These are phyloP conservation scores for Arabidopsis suecica DNA, from an alignment of 345 rosid species.

Conservation along the genomic window DNA sequence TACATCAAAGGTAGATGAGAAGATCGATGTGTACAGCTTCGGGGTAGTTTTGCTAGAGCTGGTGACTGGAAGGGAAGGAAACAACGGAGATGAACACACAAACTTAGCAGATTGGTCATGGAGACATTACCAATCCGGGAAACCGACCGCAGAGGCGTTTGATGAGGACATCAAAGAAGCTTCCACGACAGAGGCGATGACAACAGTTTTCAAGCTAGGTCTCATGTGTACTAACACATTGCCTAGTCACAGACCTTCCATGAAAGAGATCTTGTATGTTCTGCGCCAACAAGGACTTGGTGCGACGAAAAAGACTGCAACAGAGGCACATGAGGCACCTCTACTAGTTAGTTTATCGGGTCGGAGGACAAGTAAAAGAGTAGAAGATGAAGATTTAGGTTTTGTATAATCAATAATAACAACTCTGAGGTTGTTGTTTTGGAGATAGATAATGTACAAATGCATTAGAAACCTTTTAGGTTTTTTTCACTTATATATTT, in stretches of 20 bases:
- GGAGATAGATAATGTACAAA: background rate
- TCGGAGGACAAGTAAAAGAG: constrained; percentile 38
- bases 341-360: constrained; percentile 37
- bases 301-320: constrained; percentile 11
- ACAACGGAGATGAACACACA: constrained; percentile 62
- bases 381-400: constrained; percentile 42
- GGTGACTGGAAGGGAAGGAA: constrained; percentile 79
- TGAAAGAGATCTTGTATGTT: constrained; percentile 77
- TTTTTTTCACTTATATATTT: too few relatives aligned
- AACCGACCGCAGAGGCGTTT: constrained; percentile 52
- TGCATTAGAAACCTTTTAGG: background rate
- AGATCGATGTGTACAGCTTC: constrained; percentile 86
- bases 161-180: constrained; percentile 64
- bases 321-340: constrained; percentile 42
- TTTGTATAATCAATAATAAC: constrained; percentile 35
- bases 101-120: constrained; percentile 96
- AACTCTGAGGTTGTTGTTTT: constrained; percentile 17
- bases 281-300: constrained; percentile 50
- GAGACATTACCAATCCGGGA: constrained; percentile 60
- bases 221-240: constrained; percentile 64
- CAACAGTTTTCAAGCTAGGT: constrained; percentile 67
- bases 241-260: constrained; percentile 70
- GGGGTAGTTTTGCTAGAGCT: constrained; percentile 91
- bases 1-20: constrained; percentile 76
- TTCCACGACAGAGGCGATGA: constrained; percentile 58